Conservation (phyloP, 495 filamentous ascomycete species). For the Podospora australis region DNA sequence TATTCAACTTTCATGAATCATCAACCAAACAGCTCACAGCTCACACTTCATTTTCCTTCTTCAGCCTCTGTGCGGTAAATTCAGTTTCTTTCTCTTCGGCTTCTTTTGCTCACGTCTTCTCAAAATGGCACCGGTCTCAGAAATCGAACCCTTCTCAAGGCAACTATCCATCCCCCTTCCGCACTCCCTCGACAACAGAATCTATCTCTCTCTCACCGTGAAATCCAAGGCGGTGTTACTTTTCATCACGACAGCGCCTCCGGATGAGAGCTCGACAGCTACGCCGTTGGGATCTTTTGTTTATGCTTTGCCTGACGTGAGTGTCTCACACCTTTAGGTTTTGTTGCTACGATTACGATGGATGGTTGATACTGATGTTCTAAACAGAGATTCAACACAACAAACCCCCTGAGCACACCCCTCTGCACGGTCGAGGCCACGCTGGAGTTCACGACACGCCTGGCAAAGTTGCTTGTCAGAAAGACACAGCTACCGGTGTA, state of each 20-base stretch:
- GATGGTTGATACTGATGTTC: neutral
- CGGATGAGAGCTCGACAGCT: constrained; percentile 47
- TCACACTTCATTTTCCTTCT: neutral
- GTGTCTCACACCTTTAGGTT: constrained; percentile 16
- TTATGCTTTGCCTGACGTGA: constrained; percentile 84
- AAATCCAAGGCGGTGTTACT: constrained; percentile 59
- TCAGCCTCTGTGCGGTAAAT: neutral
- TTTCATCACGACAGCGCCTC: constrained; percentile 67
- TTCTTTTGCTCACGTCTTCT: too few relatives aligned
- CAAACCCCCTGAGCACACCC: constrained; percentile 65
- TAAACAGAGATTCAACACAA: constrained; percentile 47
- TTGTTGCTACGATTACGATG: constrained; percentile 2
- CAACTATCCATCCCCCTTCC: constrained; percentile 54
- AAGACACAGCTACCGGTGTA: constrained; percentile 67
- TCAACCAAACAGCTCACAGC: neutral
- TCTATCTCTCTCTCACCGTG: constrained; percentile 71
- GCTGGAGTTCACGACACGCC: constrained; percentile 75
- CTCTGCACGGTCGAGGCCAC: constrained; percentile 69
- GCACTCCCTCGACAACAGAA: constrained; percentile 65
- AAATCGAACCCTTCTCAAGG: too few relatives aligned
- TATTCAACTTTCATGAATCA: neutral
- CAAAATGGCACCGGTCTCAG: too few relatives aligned
- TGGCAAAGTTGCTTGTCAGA: constrained; percentile 74
- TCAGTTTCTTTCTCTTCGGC: too few relatives aligned
- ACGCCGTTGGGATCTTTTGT: constrained; percentile 76